Conservation (phyloP, 2,329 filamentous ascomycete species). For the Trichoderma gracile region DNA sequence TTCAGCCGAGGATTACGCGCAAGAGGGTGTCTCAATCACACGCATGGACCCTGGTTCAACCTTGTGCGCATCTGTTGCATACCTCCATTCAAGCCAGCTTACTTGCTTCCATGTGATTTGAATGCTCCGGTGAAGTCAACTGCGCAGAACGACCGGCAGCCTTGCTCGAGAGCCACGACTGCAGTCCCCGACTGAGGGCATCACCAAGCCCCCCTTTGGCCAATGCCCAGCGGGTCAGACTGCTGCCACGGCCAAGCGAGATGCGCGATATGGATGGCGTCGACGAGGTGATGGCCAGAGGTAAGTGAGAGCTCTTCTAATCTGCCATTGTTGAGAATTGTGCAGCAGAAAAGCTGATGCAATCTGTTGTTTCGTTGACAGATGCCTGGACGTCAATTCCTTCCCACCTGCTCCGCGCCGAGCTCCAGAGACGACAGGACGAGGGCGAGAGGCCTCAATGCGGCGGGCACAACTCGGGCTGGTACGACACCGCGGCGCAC, state of each 20-base stretch:
- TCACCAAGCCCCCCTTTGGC: not conserved
- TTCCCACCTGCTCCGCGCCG: conserved; percentile 53
- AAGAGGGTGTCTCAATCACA: not conserved
- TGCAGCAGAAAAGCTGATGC: not conserved
- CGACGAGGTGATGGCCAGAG: conserved; percentile 27
- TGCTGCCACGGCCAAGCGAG: conserved; percentile 15
- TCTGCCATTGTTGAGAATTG: not conserved
- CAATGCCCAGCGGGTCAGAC: conserved; percentile 6
- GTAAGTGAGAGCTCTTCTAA: conserved; percentile 5
- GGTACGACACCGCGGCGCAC: conserved; percentile 67
- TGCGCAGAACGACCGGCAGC: not conserved
- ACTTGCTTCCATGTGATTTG: too few relatives aligned
- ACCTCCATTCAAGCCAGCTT: too few relatives aligned
- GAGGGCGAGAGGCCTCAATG: conserved; percentile 50
- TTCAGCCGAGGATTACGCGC: conserved; percentile 26
- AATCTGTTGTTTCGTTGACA: not conserved
- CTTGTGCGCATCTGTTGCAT: too few relatives aligned
- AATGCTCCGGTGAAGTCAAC: not conserved
- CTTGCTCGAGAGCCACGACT: not conserved
- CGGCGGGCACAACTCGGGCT: conserved; percentile 53
- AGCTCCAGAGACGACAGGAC: conserved; percentile 51
- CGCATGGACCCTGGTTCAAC: too few relatives aligned
- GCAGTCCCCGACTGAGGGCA: not conserved
- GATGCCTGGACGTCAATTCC: conserved; percentile 50
- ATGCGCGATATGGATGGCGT: conserved; percentile 26